Conservation (phyloP, 1,284 basidiomycete genomes). For the Ustilago trichophora region DNA sequence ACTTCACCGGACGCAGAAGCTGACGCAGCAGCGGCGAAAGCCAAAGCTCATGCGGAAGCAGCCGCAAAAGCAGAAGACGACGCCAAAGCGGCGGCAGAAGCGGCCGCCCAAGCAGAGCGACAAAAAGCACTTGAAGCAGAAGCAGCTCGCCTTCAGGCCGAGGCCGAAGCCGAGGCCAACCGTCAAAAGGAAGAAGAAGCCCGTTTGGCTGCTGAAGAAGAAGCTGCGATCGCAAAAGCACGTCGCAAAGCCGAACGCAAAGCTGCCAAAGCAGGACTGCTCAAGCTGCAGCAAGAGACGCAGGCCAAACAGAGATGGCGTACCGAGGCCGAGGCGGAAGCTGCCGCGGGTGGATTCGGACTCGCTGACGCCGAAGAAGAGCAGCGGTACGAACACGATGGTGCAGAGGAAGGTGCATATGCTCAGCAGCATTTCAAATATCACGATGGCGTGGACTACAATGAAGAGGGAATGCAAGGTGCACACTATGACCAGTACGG, state of each 20-base stretch:
- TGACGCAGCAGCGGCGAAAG: slow-evolving; percentile 3
- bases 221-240: slow-evolving; percentile 57
- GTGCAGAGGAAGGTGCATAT: neutral
- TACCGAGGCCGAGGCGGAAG: slow-evolving; percentile 58
- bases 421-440: slow-evolving; percentile 8
- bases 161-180: slow-evolving; percentile 37
- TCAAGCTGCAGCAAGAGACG: slow-evolving; percentile 40
- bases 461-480: neutral
- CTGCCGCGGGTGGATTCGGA: slow-evolving; percentile 54
- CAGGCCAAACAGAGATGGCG: slow-evolving; percentile 23
- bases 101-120: slow-evolving; percentile 13
- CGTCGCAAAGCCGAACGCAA: slow-evolving; percentile 50
- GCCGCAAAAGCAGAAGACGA: slow-evolving; percentile 10
- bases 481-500: slow-evolving; percentile 31
- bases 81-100: neutral
- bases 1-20: neutral
- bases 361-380: slow-evolving; percentile 27
- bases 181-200: slow-evolving; percentile 39
- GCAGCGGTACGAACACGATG: slow-evolving; percentile 1
- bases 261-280: slow-evolving; percentile 52
- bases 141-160: slow-evolving; percentile 13
- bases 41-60: slow-evolving; percentile 2
- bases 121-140: slow-evolving; percentile 20
- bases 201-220: slow-evolving; percentile 46
- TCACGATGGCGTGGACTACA: slow-evolving; percentile 19